Conservation (phyloP, 345 rosid species). For the Eucalyptus curtisii region DNA sequence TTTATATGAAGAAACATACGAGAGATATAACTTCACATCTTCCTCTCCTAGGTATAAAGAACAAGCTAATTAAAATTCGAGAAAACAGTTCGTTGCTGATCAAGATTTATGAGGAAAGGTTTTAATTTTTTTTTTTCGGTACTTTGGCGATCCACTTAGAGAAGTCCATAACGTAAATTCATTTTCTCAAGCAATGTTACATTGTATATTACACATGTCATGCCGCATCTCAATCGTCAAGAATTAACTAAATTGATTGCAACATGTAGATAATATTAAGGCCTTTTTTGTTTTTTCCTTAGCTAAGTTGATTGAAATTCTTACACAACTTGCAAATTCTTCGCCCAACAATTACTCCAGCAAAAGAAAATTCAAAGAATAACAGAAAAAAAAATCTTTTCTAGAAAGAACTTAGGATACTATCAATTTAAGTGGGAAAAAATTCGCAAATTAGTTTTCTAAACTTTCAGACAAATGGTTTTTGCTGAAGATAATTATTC, state of each 20-base stretch:
- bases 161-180: neutral
- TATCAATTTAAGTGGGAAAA: neutral
- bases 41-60: neutral
- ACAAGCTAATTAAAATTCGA: neutral
- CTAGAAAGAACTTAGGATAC: neutral
- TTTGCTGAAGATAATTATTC: neutral
- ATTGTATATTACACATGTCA: neutral
- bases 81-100: neutral
- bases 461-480: accelerated
- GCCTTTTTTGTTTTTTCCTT: neutral
- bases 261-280: neutral
- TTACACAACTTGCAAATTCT: neutral
- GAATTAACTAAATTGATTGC: neutral
- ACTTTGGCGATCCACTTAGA: neutral
- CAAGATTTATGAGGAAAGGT: neutral
- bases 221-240: neutral
- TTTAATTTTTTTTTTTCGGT: neutral
- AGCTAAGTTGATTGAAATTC: neutral
- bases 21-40: too few relatives aligned
- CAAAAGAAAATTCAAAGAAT: neutral
- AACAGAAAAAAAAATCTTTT: neutral
- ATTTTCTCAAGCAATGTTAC: neutral
- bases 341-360: neutral
- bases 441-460: neutral
- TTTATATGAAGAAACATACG: neutral